Evolutionary conservation across 768 basidiomycete species (phyloP).

Genomic region (Candolleomyces efflorescens): DNA sequence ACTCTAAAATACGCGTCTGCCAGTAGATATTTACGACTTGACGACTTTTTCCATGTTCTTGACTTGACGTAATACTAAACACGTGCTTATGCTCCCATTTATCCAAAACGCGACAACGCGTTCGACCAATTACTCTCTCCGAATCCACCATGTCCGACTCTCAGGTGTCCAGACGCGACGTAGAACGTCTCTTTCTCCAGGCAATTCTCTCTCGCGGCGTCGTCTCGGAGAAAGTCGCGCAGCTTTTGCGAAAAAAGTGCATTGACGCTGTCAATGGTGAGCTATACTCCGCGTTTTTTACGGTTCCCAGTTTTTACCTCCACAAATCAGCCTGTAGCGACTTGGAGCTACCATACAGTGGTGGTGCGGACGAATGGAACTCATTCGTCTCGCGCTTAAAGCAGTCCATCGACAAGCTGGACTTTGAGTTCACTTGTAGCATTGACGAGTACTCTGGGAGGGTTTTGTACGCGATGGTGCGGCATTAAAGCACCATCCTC

Average conservation of each 20-base stretch:
- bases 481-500: slow-evolving; percentile 14
- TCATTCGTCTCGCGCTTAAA: slow-evolving; percentile 59
- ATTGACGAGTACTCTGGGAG: slow-evolving; percentile 62
- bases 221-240: slow-evolving; percentile 60
- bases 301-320: slow-evolving; percentile 8
- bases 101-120: not conserved
- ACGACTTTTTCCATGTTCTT: too few relatives aligned
- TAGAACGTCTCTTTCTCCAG: slow-evolving; percentile 76
- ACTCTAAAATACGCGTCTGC: slow-evolving; percentile 17
- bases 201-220: slow-evolving; percentile 68
- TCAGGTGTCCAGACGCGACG: slow-evolving; percentile 49
- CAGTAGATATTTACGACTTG: too few relatives aligned
- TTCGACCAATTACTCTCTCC: not conserved
- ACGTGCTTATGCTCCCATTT: not conserved
- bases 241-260: slow-evolving; percentile 64
- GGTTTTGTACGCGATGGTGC: slow-evolving; percentile 66
- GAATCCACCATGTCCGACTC: not conserved
- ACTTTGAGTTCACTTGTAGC: slow-evolving; percentile 65
- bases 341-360: slow-evolving; percentile 46
- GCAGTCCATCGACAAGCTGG: slow-evolving; percentile 56
- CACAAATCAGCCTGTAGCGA: not conserved
- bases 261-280: slow-evolving; percentile 65
- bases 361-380: slow-evolving; percentile 50
- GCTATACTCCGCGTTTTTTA: slow-evolving; percentile 4
- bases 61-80: not conserved